Base-by-base conservation (phyloP, 208 protist species). In the Trypanosoma avium region DNA sequence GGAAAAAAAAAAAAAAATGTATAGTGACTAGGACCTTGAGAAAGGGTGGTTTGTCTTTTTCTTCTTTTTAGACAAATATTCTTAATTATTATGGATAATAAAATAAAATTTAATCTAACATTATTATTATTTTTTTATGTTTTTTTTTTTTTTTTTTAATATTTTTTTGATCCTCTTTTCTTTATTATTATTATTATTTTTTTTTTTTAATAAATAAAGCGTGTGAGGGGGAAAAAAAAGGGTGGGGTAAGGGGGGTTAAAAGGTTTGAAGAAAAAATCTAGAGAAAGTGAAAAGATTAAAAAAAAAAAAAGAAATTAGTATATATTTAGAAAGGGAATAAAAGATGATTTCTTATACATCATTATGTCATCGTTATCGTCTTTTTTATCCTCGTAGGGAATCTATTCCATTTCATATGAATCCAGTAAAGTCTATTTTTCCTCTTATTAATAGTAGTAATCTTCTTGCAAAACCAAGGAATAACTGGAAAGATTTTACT, bases 361-460 rank as follows among this genome's bases (percentile, higher is more conserved):
- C 22, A n/a, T 17, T 62, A 4, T 64, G 45, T 2, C 12, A 50
- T 40, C 81, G 90, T 15, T 70, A 92, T 61, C 79, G 82, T 19
- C 84, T 92, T n/a, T 95, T 93, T 57, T 62, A 92, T 36, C 76
- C 79, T 2, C 59, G 75, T 17, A 78, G 86, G 24, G 81, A 95
- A 65, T 67, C 58, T 6, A 73, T 90, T 45, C 85, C 84, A 5
- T 75, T 94, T 12, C 85, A 94, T 59, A 90, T 89, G 57, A 88
- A 80, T 63, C 77, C 86, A 0, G 78, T 75, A 7, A 88, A 92
- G 61, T 78, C 76, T 15, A 83, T 94, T 38, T 96, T 96, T 47
- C 91, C 91, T n/a, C 83, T 96, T 1, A 93, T 96, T 48, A 89
- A 96, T 65, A 47, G 80, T 42, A 92, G 91, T 48, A 94, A 93